Evolutionary conservation across 2,329 filamentous ascomycete species (phyloP).

Genomic region (Ploettnerulaceae sp.): DNA sequence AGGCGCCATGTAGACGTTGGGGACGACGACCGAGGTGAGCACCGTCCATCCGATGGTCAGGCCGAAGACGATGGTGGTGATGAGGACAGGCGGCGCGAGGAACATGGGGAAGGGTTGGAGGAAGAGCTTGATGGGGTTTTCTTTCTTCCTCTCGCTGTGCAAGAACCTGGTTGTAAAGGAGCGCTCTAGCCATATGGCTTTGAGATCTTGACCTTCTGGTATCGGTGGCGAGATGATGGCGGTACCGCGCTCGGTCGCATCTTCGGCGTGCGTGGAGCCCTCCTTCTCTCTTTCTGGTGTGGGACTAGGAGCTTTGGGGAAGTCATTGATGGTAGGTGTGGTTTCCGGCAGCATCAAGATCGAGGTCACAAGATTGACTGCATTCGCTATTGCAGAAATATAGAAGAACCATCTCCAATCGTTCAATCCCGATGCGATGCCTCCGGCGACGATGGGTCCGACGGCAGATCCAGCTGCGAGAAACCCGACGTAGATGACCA

Average conservation of each 20-base stretch:
- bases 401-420: conserved; percentile 25
- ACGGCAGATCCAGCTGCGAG: conserved; percentile 14
- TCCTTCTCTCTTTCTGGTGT: neutral
- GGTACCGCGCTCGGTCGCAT: neutral
- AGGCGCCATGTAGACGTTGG: neutral
- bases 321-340: conserved; percentile 4
- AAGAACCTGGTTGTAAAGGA: neutral
- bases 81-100: neutral
- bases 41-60: conserved; percentile 6
- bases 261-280: neutral
- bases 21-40: conserved; percentile 4
- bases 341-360: conserved; percentile 25
- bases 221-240: neutral
- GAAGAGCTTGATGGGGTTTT: neutral
- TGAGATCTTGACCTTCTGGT: neutral
- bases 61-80: conserved; percentile 5
- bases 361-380: conserved; percentile 16
- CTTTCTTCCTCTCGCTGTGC: neutral
- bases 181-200: neutral
- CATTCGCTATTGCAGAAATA: conserved; percentile 15
- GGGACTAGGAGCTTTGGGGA: neutral
- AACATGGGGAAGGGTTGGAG: conserved; percentile 3
- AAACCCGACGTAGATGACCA: conserved; percentile 13
- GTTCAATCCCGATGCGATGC: conserved; percentile 4
- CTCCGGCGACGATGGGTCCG: conserved; percentile 21